Evolutionary conservation across 495 filamentous ascomycete genomes (phyloP).

Genomic region (Xylaria scruposa): DNA sequence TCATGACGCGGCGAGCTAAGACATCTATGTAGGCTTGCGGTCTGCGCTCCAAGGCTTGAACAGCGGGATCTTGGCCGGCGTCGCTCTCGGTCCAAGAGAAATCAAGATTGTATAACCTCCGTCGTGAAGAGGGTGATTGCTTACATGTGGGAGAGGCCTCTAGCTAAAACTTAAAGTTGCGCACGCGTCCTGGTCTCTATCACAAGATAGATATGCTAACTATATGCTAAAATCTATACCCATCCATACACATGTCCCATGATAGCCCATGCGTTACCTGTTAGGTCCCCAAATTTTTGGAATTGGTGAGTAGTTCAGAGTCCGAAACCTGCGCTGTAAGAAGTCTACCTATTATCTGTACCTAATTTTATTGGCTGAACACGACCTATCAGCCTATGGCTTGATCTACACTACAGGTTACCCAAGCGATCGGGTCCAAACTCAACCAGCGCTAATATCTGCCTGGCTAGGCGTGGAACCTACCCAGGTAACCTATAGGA

Average conservation of each 20-base stretch:
- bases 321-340: no score
- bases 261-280: not conserved
- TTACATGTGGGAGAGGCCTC: not conserved
- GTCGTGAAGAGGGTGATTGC: not conserved
- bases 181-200: not conserved
- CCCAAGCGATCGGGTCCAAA: constrained; percentile 2
- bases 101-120: not conserved
- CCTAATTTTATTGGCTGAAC: no score
- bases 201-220: not conserved
- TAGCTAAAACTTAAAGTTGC: not conserved
- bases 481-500: not conserved
- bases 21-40: not conserved
- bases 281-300: not conserved
- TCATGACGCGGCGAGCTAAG: not conserved
- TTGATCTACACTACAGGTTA: not conserved
- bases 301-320: not conserved
- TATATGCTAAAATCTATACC: not conserved
- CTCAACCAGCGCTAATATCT: not conserved
- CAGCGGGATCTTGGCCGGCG: not conserved
- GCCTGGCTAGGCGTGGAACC: not conserved
- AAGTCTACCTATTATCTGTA: no score
- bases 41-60: not conserved
- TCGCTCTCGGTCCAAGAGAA: not conserved
- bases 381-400: no score
- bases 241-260: not conserved